Evolutionary conservation across 768 basidiomycete genomes (phyloP).

Genomic region (Termitomyces sp.): DNA sequence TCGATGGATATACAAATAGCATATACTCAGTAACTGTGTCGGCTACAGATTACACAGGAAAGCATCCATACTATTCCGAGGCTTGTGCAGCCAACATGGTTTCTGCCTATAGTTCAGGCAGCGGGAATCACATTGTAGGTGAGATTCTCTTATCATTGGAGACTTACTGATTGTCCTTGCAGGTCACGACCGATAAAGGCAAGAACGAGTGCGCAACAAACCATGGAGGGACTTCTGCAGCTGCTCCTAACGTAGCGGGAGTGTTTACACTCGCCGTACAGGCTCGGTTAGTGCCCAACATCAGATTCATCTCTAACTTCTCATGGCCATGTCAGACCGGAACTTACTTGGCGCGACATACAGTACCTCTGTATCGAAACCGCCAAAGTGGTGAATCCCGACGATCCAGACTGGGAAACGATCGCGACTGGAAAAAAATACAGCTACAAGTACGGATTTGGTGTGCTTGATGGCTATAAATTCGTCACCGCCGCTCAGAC

Average conservation of each 20-base stretch:
- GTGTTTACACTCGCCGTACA: conserved; percentile 87
- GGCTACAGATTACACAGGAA: conserved; percentile 86
- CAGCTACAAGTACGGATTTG: conserved; percentile 94
- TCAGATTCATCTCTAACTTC: background rate
- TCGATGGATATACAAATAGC: conserved; percentile 97
- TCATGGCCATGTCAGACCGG: conserved; percentile 49
- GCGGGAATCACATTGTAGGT: conserved; percentile 86
- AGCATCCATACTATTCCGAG: conserved; percentile 96
- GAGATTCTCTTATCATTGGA: background rate
- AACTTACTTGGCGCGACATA: conserved; percentile 96
- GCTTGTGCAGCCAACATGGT: conserved; percentile 94
- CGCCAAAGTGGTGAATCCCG: conserved; percentile 71
- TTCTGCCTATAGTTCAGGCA: conserved; percentile 91
- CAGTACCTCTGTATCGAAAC: conserved; percentile 84
- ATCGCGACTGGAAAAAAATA: conserved; percentile 61
- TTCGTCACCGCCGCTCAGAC: conserved; percentile 76
- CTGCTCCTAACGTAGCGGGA: conserved; percentile 92
- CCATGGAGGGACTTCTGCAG: conserved; percentile 98
- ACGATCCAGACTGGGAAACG: conserved; percentile 90
- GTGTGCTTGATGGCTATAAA: conserved; percentile 75
- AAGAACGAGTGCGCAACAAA: conserved; percentile 69
- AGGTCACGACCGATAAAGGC: conserved; percentile 95
- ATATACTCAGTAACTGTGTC: conserved; percentile 95
- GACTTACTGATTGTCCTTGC: conserved; percentile 7
- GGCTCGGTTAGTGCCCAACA: conserved; percentile 51